Percentiles rank a stretch among this genome's conserved stretches.
Conservation (phyloP, 495 filamentous ascomycete species). For the Friedmanniomyces simplex region DNA sequence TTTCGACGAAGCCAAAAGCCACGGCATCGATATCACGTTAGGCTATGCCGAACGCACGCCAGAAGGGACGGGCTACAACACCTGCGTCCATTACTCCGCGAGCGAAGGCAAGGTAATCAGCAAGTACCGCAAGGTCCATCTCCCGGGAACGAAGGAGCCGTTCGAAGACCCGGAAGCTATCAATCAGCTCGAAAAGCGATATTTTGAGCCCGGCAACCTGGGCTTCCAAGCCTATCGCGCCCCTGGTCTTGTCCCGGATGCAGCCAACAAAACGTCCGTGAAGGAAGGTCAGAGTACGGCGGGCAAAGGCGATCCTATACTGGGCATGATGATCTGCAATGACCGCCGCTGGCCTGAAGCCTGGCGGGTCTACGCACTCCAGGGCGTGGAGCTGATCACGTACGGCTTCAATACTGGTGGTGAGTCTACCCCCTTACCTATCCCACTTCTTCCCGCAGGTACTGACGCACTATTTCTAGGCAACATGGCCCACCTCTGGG, state of each 20-base stretch:
- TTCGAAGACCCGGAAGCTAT: conserved; percentile 35
- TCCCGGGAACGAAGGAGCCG: conserved; percentile 39
- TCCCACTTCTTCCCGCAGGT: not conserved
- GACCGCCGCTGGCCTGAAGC: conserved; percentile 41
- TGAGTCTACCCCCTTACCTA: not conserved
- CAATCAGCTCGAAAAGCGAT: conserved; percentile 43
- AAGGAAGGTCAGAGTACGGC: conserved; percentile 8
- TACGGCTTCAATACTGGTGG: conserved; percentile 41
- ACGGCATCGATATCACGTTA: conserved; percentile 38
- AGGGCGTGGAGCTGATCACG: conserved; percentile 39
- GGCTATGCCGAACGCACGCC: conserved; percentile 37
- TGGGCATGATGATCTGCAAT: conserved; percentile 45
- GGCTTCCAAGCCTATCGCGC: conserved; percentile 41
- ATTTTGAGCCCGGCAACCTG: conserved; percentile 39
- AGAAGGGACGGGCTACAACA: conserved; percentile 36
- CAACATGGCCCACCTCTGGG: conserved; percentile 37
- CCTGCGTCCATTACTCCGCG: conserved; percentile 39
- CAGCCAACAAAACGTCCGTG: conserved; percentile 10
- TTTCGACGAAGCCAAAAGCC: conserved; percentile 35
- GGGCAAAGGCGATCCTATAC: conserved; percentile 38
- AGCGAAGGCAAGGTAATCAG: conserved; percentile 30
- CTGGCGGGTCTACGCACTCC: conserved; percentile 38
- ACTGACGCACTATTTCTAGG: not conserved
- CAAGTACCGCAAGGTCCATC: conserved; percentile 43
- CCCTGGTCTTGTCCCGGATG: conserved; percentile 30